Percentiles rank a stretch among this genome's conserved stretches.
phyloP scores from a whole-genome alignment of 1,284 basidiomycete species.

The Cryptococcus deneoformans region DNA sequence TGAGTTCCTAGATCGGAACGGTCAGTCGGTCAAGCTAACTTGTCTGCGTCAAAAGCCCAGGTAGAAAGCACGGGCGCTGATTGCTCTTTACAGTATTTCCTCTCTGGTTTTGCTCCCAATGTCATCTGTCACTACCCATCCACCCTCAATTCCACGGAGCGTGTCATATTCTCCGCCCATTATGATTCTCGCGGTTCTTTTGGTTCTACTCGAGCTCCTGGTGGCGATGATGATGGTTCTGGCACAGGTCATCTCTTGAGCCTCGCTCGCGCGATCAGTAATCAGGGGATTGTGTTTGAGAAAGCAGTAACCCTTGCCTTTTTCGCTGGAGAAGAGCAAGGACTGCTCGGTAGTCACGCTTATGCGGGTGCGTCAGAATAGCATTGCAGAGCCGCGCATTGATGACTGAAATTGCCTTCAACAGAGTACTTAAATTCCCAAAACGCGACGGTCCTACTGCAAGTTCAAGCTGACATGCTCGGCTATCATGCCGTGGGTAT shows the following conservation, averaged over 20 bases:
- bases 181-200: constrained; percentile 85
- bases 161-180: constrained; percentile 68
- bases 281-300: constrained; percentile 56
- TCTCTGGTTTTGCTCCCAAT: constrained; percentile 72
- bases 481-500: constrained; percentile 60
- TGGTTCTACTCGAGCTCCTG: constrained; percentile 68
- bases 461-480: constrained; percentile 87
- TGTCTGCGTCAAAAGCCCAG: constrained; percentile 20
- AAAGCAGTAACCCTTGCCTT: constrained; percentile 47
- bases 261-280: constrained; percentile 67
- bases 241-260: constrained; percentile 63
- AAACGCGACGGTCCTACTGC: constrained; percentile 67
- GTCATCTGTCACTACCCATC: constrained; percentile 61
- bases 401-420: neutral
- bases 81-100: constrained; percentile 65
- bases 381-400: neutral
- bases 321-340: constrained; percentile 54
- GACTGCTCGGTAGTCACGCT: constrained; percentile 49
- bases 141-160: constrained; percentile 49
- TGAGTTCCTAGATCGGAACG: constrained; percentile 25
- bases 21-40: neutral
- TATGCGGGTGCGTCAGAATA: constrained; percentile 45
- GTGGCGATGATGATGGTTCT: constrained; percentile 71
- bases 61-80: constrained; percentile 69
- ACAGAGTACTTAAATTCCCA: constrained; percentile 39